Percentiles rank a stretch among this genome's conserved stretches.
phyloP scores from a whole-genome alignment of 139 green algal genomes.

The Tetraselmis chui region DNA sequence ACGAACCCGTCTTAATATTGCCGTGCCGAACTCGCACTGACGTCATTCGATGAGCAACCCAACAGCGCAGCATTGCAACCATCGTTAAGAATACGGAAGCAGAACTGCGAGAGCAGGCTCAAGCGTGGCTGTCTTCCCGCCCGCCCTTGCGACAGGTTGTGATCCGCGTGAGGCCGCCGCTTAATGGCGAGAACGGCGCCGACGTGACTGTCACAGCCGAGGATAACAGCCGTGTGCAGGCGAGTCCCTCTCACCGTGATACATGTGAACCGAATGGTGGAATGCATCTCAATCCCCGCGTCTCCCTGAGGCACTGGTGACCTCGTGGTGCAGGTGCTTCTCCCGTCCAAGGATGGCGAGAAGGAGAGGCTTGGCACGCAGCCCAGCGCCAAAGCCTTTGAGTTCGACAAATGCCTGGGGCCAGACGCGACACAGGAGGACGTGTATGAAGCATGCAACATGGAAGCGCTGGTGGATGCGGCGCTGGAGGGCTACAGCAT shows the following conservation, averaged over 20 bases:
- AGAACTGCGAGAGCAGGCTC: too few relatives aligned
- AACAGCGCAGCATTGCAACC: too few relatives aligned
- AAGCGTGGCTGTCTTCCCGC: too few relatives aligned
- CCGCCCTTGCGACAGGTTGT: conserved; percentile 40
- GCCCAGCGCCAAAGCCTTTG: conserved; percentile 27
- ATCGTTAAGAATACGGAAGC: too few relatives aligned
- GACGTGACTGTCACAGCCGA: conserved; percentile 38
- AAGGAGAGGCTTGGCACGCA: conserved; percentile 11
- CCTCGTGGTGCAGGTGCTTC: conserved; percentile 16
- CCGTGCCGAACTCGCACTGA: too few relatives aligned
- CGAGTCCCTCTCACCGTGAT: neutral
- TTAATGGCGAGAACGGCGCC: conserved; percentile 33
- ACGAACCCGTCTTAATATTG: too few relatives aligned
- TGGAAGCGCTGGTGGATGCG: conserved; percentile 43
- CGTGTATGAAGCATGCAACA: conserved; percentile 35
- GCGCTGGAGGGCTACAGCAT: conserved; percentile 57
- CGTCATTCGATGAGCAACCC: too few relatives aligned
- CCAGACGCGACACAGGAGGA: conserved; percentile 38
- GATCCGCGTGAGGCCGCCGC: conserved; percentile 47
- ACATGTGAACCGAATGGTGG: neutral
- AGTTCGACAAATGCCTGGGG: conserved; percentile 52
- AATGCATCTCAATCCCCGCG: neutral
- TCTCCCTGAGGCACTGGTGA: neutral
- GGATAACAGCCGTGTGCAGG: conserved; percentile 38
- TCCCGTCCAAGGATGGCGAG: conserved; percentile 10